A percentile compares a stretch with the other conserved stretches of the same genome.
Evolutionary conservation across 768 basidiomycete genomes (phyloP).

Genomic region (Neoboletus brunneissimus): DNA sequence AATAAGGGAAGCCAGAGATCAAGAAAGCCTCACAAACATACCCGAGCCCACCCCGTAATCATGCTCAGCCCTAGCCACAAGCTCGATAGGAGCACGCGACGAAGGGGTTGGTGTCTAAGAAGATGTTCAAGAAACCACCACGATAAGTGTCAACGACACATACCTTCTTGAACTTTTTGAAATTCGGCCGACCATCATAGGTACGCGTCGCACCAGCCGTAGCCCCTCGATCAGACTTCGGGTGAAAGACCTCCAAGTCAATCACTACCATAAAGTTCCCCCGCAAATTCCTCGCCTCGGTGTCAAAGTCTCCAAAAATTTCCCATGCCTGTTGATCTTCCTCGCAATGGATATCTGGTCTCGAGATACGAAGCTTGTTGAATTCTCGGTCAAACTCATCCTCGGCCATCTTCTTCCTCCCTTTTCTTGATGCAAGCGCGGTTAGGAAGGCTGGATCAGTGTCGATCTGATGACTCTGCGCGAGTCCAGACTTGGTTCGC

Average conservation of each 20-base stretch:
- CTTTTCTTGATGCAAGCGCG: conserved; percentile 70
- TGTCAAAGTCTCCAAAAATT: conserved; percentile 60
- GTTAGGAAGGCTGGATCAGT: conserved; percentile 67
- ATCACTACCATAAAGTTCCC: conserved; percentile 82
- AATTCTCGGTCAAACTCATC: conserved; percentile 78
- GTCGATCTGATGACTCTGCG: conserved; percentile 35
- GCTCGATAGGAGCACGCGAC: conserved; percentile 43
- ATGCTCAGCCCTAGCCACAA: conserved; percentile 49
- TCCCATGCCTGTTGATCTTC: conserved; percentile 59
- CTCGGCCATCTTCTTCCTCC: conserved; percentile 56
- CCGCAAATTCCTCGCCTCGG: conserved; percentile 52
- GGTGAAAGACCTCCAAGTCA: conserved; percentile 55
- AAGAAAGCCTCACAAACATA: conserved; percentile 24
- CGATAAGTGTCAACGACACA: conserved; percentile 10
- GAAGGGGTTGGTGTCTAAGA: conserved; percentile 28
- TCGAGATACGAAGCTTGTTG: conserved; percentile 69
- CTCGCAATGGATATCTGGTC: conserved; percentile 50
- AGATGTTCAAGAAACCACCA: conserved; percentile 5
- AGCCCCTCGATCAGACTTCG: conserved; percentile 21
- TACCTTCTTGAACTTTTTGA: conserved; percentile 81
- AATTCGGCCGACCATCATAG: conserved; percentile 52
- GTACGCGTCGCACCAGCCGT: conserved; percentile 36
- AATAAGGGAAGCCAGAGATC: not conserved
- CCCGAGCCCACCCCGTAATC: conserved; percentile 56
- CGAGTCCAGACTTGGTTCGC: conserved; percentile 3